Base-by-base conservation (phyloP, 371 early-diverging fungal genomes). In the Blastocladiella emersonii region DNA sequence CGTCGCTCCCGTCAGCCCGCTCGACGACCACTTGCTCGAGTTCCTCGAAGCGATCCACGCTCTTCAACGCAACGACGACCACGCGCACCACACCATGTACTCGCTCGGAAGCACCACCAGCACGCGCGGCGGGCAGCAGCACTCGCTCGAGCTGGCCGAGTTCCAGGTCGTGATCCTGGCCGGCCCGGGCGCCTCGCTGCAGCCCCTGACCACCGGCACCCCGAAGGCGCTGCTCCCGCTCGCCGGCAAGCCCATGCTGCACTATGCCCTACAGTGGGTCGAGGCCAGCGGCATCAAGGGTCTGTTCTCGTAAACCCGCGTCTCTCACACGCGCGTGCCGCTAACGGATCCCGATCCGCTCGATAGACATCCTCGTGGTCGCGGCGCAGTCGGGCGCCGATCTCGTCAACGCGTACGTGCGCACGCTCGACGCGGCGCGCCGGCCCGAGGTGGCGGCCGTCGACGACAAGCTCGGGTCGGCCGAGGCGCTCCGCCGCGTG, bases 141-240 rank as follows among this genome's bases (percentile, higher is more conserved):
- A 7, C 13, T 5, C 45, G 10, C 10, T 17, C 8, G 45, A 5
- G 8, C 39, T 48, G n/a, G 10, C 10, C 21, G 88, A 89, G 66
- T 85, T 89, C 66, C 85, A 86, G 75, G 90, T 90, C 39, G 76
- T 91, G 59, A 78, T 91, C 35, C 78, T 91, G 43, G 85, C 86
- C 17, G 86, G 90, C 34, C 82, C 83, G 62, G 90, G 90, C 61
- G 13, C 21, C 23, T 21, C 19, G n/a, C 59, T 91, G 65, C 86
- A 85, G 64, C 90, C 92, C 45, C 78, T 91, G 71, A 83, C 87
- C 5, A 84, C 85, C 61, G 84, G 81, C 68, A 67, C 87, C 69
- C 92, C 94, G 25, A 93, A 94, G 71, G 92, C 94, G 1, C 79
- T 93, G 41, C 75, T 96, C 44, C 95, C 95, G 17, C 78, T 95